Percentiles rank a stretch among this genome's conserved stretches.
phyloP scores from a whole-genome alignment of 495 filamentous ascomycete species.

The Cercophora samala region DNA sequence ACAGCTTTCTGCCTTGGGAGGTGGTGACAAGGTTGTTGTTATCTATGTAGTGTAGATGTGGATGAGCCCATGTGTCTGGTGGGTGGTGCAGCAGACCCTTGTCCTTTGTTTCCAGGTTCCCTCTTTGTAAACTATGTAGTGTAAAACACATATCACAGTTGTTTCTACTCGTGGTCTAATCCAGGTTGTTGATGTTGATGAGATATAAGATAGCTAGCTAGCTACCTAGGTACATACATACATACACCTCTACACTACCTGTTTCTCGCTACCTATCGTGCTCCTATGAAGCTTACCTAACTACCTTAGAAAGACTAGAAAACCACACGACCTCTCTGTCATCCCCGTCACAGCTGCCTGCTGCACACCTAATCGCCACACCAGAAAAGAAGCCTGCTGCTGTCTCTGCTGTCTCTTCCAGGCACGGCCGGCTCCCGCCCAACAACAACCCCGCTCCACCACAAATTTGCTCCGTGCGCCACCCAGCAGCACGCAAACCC shows the following conservation, averaged over 20 bases:
- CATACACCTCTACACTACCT: too few species aligned
- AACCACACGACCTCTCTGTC: too few species aligned
- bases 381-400: slow-evolving; percentile 6
- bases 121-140: background rate
- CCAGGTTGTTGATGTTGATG: background rate
- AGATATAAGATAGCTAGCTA: background rate
- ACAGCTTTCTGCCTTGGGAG: background rate
- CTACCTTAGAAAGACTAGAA: too few species aligned
- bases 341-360: background rate
- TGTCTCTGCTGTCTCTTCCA: background rate
- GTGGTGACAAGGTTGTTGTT: background rate
- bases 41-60: too few species aligned
- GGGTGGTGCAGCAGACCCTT: background rate
- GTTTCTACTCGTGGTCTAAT: background rate
- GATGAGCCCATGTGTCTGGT: background rate
- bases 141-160: too few species aligned
- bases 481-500: slow-evolving; percentile 19
- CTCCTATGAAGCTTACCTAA: too few species aligned
- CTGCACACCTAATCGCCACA: background rate
- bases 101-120: background rate
- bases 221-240: too few species aligned
- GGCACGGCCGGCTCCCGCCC: slow-evolving; percentile 11
- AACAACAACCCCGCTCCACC: slow-evolving; percentile 28
- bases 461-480: slow-evolving; percentile 29
- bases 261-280: too few species aligned